These are phyloP conservation scores for Lichina pygmaea DNA, from an alignment of 495 filamentous ascomycete species.

Conservation along the genomic window DNA sequence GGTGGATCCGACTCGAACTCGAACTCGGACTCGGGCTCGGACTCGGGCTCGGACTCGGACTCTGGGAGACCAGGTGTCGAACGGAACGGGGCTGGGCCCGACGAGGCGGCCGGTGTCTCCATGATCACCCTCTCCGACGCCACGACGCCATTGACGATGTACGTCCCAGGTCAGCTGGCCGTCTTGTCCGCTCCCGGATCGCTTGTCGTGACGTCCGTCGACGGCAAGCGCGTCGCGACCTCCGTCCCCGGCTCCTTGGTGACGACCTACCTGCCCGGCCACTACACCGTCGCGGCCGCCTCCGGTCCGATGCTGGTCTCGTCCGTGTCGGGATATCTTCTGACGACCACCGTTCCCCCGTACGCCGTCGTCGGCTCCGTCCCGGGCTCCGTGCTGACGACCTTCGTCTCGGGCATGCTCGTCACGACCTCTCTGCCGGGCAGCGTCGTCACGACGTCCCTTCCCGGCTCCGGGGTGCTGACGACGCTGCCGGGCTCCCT, in stretches of 20 bases:
- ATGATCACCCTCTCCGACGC: not conserved
- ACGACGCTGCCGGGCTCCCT: not conserved
- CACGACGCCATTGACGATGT: not conserved
- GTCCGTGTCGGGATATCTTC: not conserved
- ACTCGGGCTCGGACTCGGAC: slow-evolving; percentile 12
- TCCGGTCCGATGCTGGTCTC: not conserved
- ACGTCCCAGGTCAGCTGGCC: not conserved
- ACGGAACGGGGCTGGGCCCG: not conserved
- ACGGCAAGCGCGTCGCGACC: not conserved
- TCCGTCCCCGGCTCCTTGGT: not conserved
- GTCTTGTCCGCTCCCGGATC: not conserved
- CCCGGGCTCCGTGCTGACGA: not conserved
- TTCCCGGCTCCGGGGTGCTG: not conserved
- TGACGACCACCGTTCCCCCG: not conserved
- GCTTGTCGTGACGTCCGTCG: not conserved
- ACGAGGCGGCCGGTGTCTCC: not conserved
- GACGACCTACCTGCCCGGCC: not conserved
- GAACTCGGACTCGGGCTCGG: slow-evolving; percentile 16
- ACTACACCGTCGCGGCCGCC: not conserved
- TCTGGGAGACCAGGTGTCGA: too few relatives aligned
- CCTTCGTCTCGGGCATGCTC: not conserved
- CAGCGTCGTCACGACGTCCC: not conserved
- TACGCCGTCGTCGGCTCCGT: not conserved
- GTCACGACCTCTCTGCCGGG: not conserved
- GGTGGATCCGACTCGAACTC: slow-evolving; percentile 8